A percentile compares a stretch with the other conserved stretches of the same genome.
These are phyloP conservation scores for Citrus mangshanensis DNA, from an alignment of 345 rosid species.

Conservation along the genomic window DNA sequence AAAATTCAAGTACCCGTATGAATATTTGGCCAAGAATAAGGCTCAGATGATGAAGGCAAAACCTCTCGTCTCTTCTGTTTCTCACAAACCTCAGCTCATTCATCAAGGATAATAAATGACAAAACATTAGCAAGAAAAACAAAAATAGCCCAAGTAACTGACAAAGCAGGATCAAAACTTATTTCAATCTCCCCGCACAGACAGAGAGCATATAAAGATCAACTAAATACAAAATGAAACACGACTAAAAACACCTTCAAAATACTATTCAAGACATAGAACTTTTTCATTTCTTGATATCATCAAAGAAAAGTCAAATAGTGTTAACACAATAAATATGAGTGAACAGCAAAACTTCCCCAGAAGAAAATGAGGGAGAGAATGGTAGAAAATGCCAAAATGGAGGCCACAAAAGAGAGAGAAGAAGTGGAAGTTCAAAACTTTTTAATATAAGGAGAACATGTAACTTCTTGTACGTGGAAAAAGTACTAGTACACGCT, in stretches of 20 bases:
- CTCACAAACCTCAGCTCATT: neutral
- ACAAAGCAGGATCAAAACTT: neutral
- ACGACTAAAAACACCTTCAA: neutral
- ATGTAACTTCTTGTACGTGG: constrained; percentile 1
- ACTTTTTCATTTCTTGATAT: neutral
- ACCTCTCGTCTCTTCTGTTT: neutral
- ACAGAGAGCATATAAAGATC: neutral
- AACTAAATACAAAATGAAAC: neutral
- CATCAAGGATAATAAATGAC: neutral
- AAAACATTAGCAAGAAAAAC: neutral
- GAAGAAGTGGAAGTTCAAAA: neutral
- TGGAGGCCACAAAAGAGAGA: neutral
- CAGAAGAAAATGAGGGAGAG: neutral
- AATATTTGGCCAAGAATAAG: neutral
- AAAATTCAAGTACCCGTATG: constrained; percentile 1
- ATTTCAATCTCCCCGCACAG: neutral
- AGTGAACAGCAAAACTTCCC: neutral
- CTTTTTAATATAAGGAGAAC: neutral
- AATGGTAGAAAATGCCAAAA: too few relatives aligned
- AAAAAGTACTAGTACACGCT: neutral
- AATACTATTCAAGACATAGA: neutral
- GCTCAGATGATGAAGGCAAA: neutral
- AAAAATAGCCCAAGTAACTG: neutral
- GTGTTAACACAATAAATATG: neutral
- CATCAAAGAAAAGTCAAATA: neutral